phyloP scores from a whole-genome alignment of 2,329 filamentous ascomycete genomes.

The Aureobasidium sp. region DNA sequence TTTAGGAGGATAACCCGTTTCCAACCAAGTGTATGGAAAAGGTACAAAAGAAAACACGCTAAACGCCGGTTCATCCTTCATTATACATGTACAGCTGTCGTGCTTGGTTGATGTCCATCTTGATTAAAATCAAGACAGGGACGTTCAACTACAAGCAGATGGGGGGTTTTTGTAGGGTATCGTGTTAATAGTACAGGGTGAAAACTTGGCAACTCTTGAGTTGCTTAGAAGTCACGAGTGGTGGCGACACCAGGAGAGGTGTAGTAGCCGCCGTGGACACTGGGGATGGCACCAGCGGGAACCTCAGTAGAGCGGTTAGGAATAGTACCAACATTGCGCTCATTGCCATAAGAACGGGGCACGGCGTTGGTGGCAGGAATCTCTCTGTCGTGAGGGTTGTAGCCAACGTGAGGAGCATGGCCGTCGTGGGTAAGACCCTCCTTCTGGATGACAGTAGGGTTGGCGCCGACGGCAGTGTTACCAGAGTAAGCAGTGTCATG shows the following conservation, averaged over 20 bases:
- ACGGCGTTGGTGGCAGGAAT: slow-evolving; percentile 17
- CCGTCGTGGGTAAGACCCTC: slow-evolving; percentile 17
- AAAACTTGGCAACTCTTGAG: not conserved
- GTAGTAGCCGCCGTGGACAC: slow-evolving; percentile 38
- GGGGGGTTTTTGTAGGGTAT: not conserved
- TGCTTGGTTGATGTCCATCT: not conserved
- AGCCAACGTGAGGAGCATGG: slow-evolving; percentile 24
- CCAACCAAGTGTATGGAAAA: not conserved
- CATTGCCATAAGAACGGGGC: not conserved
- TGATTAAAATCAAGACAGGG: not conserved
- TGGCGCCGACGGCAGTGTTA: slow-evolving; percentile 38
- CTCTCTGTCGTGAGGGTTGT: slow-evolving; percentile 31
- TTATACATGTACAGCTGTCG: slow-evolving; percentile 1
- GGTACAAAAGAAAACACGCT: not conserved
- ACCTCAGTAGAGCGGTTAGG: not conserved
- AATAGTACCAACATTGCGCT: not conserved
- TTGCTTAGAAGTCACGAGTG: slow-evolving; percentile 10
- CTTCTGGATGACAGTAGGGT: slow-evolving; percentile 25
- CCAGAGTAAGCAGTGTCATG: slow-evolving; percentile 47
- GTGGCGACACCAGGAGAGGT: slow-evolving; percentile 30
- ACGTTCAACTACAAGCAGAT: not conserved
- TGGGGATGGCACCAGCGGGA: slow-evolving; percentile 22
- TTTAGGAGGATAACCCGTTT: not conserved
- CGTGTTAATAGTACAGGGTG: not conserved
- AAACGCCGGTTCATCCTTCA: not conserved